phyloP scores from a whole-genome alignment of 345 rosid species.

The Clausena lansium region DNA sequence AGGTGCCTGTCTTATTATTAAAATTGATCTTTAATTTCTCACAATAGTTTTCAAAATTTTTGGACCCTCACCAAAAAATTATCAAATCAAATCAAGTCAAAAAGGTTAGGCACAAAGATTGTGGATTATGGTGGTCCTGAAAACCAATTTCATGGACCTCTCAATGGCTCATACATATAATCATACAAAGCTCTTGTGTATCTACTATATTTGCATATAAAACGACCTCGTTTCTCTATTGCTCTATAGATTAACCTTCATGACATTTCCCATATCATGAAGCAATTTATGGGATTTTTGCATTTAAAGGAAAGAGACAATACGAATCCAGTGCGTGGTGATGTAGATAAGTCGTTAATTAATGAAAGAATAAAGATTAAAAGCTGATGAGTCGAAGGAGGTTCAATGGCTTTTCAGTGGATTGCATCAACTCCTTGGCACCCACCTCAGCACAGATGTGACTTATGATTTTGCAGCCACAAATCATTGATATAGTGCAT shows the following conservation, averaged over 20 bases:
- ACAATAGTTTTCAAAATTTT: too few relatives aligned
- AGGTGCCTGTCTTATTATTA: too few relatives aligned
- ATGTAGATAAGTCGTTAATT: conserved; percentile 20
- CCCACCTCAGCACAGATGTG: conserved; percentile 2
- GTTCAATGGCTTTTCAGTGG: conserved; percentile 11
- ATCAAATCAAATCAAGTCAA: neutral
- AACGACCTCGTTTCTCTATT: too few relatives aligned
- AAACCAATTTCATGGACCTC: conserved; percentile 5
- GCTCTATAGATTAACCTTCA: neutral
- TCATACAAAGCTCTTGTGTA: too few relatives aligned
- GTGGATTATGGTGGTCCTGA: conserved; percentile 12
- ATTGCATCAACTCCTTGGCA: neutral
- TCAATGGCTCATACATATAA: neutral
- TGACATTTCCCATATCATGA: neutral
- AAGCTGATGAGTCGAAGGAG: neutral
- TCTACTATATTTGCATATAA: too few relatives aligned
- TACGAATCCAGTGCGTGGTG: conserved; percentile 3
- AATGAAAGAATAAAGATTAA: neutral
- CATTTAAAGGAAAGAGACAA: conserved; percentile 20
- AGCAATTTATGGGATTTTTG: conserved; percentile 11
- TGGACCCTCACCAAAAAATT: neutral
- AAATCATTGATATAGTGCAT: neutral
- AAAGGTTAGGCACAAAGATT: conserved; percentile 24
- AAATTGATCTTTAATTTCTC: too few relatives aligned
- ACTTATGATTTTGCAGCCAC: conserved; percentile 22